These are phyloP conservation scores for Fusarium globosum DNA, from an alignment of 2,329 filamentous ascomycete genomes.

Conservation along the genomic window DNA sequence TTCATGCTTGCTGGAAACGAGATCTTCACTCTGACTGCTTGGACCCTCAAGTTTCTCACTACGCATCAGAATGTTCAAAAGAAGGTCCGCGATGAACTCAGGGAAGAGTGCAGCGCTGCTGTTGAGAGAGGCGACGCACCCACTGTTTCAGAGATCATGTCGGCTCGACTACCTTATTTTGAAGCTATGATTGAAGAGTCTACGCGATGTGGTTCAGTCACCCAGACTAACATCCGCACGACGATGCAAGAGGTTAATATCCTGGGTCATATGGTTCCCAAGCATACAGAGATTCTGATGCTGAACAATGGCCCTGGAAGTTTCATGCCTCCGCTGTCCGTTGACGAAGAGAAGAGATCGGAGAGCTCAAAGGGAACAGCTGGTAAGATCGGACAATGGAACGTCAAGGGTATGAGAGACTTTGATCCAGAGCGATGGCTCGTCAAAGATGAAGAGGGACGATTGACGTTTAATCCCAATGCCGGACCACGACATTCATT, in stretches of 20 bases:
- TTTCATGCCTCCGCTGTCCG: not conserved
- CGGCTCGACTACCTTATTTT: not conserved
- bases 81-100: not conserved
- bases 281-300: not conserved
- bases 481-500: not conserved
- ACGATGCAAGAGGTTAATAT: not conserved
- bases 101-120: not conserved
- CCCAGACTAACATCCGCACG: not conserved
- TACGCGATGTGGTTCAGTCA: not conserved
- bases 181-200: not conserved
- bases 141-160: not conserved
- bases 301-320: not conserved
- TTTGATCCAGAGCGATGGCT: not conserved
- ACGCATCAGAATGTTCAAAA: not conserved
- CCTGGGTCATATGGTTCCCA: not conserved
- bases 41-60: not conserved
- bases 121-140: not conserved
- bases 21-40: not conserved
- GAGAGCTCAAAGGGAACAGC: not conserved
- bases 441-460: not conserved
- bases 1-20: not conserved
- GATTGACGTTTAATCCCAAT: not conserved
- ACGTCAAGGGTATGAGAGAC: not conserved
- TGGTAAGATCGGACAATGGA: not conserved
- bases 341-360: not conserved